Conservation (phyloP, 2,329 filamentous ascomycete genomes). For the Arthrobotrys conoides region DNA sequence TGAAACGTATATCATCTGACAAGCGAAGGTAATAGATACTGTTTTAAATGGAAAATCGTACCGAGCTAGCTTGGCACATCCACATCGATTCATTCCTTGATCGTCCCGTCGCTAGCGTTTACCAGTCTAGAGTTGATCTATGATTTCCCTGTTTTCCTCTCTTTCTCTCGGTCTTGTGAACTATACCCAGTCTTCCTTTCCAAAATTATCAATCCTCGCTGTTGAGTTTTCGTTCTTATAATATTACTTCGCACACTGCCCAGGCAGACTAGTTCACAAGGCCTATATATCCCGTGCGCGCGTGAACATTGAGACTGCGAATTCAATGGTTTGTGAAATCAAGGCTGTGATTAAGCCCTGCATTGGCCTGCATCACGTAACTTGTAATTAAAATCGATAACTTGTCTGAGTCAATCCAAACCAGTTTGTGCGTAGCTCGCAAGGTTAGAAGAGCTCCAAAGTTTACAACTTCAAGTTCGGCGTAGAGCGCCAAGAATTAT, state of each 20-base stretch:
- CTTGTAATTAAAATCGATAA: neutral
- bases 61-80: neutral
- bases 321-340: neutral
- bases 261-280: neutral
- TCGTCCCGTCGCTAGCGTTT: conserved; percentile 1
- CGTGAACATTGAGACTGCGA: neutral
- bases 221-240: neutral
- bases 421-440: neutral
- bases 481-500: neutral
- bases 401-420: neutral
- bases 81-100: neutral
- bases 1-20: conserved; percentile 18
- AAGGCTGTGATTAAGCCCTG: neutral
- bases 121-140: neutral
- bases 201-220: neutral
- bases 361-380: neutral
- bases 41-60: neutral
- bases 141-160: neutral
- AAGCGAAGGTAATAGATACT: neutral
- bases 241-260: conserved; percentile 16
- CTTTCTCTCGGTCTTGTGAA: neutral
- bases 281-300: neutral
- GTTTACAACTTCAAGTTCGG: neutral
- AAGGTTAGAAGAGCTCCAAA: neutral
- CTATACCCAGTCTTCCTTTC: neutral